These are phyloP conservation scores for Chaetomiaceae sp. DNA, from an alignment of 2,329 filamentous ascomycete genomes.

Conservation along the genomic window DNA sequence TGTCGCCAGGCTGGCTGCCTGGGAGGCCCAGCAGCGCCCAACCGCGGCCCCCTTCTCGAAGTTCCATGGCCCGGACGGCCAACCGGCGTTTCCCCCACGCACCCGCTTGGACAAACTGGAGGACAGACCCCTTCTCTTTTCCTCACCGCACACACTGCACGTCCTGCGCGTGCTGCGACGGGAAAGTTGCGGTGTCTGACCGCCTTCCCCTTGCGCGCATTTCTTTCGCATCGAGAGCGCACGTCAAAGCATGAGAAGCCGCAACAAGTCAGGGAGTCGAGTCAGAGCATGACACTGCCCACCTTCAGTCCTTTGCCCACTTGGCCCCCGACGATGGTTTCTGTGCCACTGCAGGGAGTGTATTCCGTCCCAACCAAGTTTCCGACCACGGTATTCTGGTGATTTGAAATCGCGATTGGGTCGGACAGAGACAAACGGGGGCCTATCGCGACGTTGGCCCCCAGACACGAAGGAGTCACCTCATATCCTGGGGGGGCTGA, in stretches of 20 bases:
- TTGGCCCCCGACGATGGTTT: background rate
- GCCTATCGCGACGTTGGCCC: conserved; percentile 7
- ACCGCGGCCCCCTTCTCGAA: conserved; percentile 11
- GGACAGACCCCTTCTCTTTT: background rate
- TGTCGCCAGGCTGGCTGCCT: no score
- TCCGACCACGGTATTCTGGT: background rate
- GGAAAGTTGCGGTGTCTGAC: conserved; percentile 22
- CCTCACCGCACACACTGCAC: conserved; percentile 9
- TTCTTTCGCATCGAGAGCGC: conserved; percentile 1
- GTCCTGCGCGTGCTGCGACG: no score
- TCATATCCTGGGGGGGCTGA: conserved; percentile 12
- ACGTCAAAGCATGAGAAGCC: background rate
- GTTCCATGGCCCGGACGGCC: conserved; percentile 16
- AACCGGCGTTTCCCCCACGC: conserved; percentile 15
- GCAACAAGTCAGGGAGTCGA: background rate
- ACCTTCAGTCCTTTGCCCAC: no score
- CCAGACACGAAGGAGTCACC: conserved; percentile 2
- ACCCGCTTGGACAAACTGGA: conserved; percentile 16
- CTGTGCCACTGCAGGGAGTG: no score
- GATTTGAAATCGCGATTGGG: conserved; percentile 10
- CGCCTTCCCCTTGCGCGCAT: conserved; percentile 8
- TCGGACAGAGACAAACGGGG: background rate
- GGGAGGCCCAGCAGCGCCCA: conserved; percentile 13
- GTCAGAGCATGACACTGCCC: no score
- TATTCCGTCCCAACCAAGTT: no score